Conservation (phyloP, 371 early-diverging fungal genomes). For the Spiromyces aspiralis region DNA sequence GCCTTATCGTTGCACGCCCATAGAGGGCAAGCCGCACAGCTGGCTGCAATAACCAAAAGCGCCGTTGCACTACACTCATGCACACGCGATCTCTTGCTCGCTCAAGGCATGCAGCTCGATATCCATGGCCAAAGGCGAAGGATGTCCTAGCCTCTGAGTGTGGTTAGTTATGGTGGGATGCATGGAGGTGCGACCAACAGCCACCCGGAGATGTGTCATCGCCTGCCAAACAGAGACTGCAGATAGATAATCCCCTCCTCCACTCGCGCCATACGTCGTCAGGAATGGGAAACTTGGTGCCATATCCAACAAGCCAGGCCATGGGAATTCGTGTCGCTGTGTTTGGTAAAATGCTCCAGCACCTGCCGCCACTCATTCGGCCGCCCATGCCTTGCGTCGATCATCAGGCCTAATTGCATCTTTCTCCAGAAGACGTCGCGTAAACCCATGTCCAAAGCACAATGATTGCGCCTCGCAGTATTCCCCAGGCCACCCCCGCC, state of each 20-base stretch:
- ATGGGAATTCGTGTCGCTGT: conserved; percentile 67
- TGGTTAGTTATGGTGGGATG: conserved; percentile 30
- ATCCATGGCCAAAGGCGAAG: conserved; percentile 53
- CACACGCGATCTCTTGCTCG: too few species aligned
- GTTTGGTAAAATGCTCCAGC: conserved; percentile 57
- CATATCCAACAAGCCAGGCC: too few species aligned
- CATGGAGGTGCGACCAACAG: conserved; percentile 30
- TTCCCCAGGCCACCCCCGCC: conserved; percentile 56
- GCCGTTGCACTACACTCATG: too few species aligned
- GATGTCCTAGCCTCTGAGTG: conserved; percentile 44
- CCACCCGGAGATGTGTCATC: conserved; percentile 59
- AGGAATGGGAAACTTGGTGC: too few species aligned
- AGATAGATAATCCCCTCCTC: conserved; percentile 59
- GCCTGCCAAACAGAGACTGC: conserved; percentile 40
- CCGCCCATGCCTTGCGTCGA: conserved; percentile 75
- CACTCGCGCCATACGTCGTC: too few species aligned
- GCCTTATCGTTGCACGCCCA: too few species aligned
- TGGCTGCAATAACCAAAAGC: too few species aligned
- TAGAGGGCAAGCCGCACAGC: too few species aligned
- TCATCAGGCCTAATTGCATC: conserved; percentile 58
- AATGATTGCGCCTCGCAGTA: conserved; percentile 55
- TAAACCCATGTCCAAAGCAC: conserved; percentile 50
- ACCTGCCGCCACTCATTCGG: conserved; percentile 63
- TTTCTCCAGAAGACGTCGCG: conserved; percentile 68
- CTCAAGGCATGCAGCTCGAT: too few species aligned